Percentiles rank a stretch among this genome's conserved stretches.
These are phyloP conservation scores for Skeletonema grethae DNA, from an alignment of 108 stramenopile genomes.

Conservation along the genomic window DNA sequence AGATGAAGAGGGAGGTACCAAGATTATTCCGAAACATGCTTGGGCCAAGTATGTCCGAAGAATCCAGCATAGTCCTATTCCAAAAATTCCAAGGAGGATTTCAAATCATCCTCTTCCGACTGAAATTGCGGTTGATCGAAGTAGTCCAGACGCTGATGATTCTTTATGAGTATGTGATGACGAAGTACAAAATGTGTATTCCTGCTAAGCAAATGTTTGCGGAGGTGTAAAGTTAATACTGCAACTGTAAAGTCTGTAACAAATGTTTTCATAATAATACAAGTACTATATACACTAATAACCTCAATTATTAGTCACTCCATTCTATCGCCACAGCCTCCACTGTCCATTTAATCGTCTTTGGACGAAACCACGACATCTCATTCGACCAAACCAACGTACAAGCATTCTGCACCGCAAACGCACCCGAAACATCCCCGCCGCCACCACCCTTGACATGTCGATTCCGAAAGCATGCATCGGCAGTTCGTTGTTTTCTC, in stretches of 20 bases:
- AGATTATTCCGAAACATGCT: neutral
- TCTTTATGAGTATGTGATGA: too few relatives aligned
- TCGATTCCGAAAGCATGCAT: slow-evolving; percentile 45
- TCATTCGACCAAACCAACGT: slow-evolving; percentile 84
- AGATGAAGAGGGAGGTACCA: neutral
- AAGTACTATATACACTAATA: too few relatives aligned
- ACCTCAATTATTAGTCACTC: slow-evolving; percentile 22
- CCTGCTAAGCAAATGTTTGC: too few relatives aligned
- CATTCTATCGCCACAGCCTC: slow-evolving; percentile 71
- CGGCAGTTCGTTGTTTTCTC: slow-evolving; percentile 53
- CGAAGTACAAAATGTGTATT: too few relatives aligned
- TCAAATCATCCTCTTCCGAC: too few relatives aligned
- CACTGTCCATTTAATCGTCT: slow-evolving; percentile 75
- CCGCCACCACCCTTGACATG: slow-evolving; percentile 78
- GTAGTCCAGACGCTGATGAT: too few relatives aligned
- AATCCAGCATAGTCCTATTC: neutral
- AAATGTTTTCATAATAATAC: too few relatives aligned
- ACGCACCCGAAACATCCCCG: slow-evolving; percentile 79
- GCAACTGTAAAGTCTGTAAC: too few relatives aligned
- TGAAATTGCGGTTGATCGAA: too few relatives aligned
- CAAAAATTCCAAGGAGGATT: neutral
- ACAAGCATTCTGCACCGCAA: slow-evolving; percentile 73
- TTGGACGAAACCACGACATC: slow-evolving; percentile 85
- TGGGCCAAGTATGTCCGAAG: neutral
- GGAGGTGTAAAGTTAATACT: too few relatives aligned